These are phyloP conservation scores for Cordia subcordata DNA, from an alignment of 257 asterid species.

Conservation along the genomic window DNA sequence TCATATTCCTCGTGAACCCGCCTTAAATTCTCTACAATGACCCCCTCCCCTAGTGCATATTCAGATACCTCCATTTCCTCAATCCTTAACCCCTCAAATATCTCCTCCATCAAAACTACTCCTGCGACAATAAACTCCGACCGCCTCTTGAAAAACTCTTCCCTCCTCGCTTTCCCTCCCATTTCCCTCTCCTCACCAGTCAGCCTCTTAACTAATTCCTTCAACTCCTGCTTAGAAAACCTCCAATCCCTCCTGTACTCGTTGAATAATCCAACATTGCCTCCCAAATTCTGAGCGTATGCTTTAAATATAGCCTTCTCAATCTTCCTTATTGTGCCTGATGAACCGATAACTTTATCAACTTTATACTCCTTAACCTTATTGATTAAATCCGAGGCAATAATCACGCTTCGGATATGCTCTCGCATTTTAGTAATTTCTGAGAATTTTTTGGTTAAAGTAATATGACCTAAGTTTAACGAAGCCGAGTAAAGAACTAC, in stretches of 20 bases:
- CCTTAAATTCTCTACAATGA: slow-evolving; percentile 59
- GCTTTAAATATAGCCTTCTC: slow-evolving; percentile 56
- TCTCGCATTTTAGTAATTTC: slow-evolving; percentile 41
- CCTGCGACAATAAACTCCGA: slow-evolving; percentile 66
- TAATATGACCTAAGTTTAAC: slow-evolving; percentile 64
- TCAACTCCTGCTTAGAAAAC: slow-evolving; percentile 53
- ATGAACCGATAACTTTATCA: slow-evolving; percentile 60
- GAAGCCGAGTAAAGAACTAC: slow-evolving; percentile 45
- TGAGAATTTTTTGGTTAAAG: slow-evolving; percentile 38
- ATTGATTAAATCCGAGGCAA: slow-evolving; percentile 39
- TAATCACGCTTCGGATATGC: slow-evolving; percentile 35
- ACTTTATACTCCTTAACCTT: slow-evolving; percentile 38
- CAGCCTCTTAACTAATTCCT: slow-evolving; percentile 44
- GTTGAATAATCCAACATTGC: slow-evolving; percentile 29
- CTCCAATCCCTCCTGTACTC: slow-evolving; percentile 58
- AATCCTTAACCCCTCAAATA: slow-evolving; percentile 49
- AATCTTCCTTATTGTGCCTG: slow-evolving; percentile 71
- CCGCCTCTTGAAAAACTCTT: slow-evolving; percentile 43
- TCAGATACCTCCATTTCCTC: slow-evolving; percentile 71
- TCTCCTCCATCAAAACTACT: slow-evolving; percentile 55
- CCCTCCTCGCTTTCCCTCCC: slow-evolving; percentile 37
- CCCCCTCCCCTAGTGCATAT: slow-evolving; percentile 75
- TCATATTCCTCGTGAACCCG: slow-evolving; percentile 34
- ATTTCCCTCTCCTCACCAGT: slow-evolving; percentile 35
- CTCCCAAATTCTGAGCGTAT: slow-evolving; percentile 32